These are phyloP conservation scores for Cystobasidium slooffiae DNA, from an alignment of 1,284 basidiomycete genomes.

Conservation along the genomic window DNA sequence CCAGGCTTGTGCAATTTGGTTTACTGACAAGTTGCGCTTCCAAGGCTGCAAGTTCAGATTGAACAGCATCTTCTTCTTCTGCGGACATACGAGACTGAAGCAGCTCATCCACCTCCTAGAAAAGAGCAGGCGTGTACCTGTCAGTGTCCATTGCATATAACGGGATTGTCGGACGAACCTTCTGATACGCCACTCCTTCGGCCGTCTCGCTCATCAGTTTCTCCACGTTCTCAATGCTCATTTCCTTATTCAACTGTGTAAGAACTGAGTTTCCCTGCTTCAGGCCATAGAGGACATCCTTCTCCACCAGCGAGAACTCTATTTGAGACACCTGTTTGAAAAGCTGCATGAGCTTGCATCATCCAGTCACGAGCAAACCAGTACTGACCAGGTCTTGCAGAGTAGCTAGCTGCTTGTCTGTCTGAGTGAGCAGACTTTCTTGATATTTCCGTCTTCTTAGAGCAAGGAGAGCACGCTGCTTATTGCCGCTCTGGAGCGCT, in stretches of 20 bases:
- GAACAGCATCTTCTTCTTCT: conserved; percentile 93
- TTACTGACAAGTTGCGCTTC: conserved; percentile 62
- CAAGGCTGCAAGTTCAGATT: conserved; percentile 73
- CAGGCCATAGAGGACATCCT: conserved; percentile 87
- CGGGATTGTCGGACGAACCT: conserved; percentile 61
- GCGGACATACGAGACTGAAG: conserved; percentile 77
- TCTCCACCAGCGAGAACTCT: conserved; percentile 93
- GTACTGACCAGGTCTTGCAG: conserved; percentile 81
- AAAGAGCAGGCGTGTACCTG: not conserved
- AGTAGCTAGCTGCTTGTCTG: conserved; percentile 85
- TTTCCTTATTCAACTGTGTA: conserved; percentile 89
- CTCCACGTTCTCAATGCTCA: conserved; percentile 91
- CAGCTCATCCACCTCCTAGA: conserved; percentile 87
- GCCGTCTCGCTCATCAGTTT: conserved; percentile 86
- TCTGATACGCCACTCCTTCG: conserved; percentile 89
- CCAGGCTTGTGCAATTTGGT: not conserved
- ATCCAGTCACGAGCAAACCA: not conserved
- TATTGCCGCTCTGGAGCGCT: conserved; percentile 78
- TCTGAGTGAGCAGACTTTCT: conserved; percentile 81
- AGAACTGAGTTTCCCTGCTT: conserved; percentile 91
- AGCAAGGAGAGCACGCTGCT: conserved; percentile 82
- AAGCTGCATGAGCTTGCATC: not conserved
- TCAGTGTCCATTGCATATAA: not conserved
- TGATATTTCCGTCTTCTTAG: conserved; percentile 91
- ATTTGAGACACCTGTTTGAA: conserved; percentile 80